These are phyloP conservation scores for Grosmannia clavigera DNA, from an alignment of 2,329 filamentous ascomycete species.

Conservation along the genomic window DNA sequence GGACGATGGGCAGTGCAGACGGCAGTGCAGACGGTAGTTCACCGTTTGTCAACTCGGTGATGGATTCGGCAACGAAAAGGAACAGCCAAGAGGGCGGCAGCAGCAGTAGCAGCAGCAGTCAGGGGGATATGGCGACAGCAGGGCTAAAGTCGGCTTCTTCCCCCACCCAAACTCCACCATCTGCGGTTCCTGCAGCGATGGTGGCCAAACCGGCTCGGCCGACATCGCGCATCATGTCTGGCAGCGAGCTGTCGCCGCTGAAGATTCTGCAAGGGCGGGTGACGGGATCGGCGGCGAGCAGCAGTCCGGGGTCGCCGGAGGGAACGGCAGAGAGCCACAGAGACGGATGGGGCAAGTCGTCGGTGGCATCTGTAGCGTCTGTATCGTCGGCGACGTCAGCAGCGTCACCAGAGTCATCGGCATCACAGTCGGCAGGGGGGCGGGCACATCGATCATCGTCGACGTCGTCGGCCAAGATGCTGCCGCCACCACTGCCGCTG, in stretches of 20 bases:
- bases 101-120: constrained; percentile 12
- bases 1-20: neutral
- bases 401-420: neutral
- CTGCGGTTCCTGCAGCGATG: constrained; percentile 24
- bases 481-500: constrained; percentile 19
- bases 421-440: neutral
- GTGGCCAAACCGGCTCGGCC: constrained; percentile 17
- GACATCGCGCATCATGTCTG: constrained; percentile 44
- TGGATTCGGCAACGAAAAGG: constrained; percentile 16
- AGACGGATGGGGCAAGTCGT: neutral
- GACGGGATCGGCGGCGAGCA: constrained; percentile 11
- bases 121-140: constrained; percentile 28
- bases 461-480: constrained; percentile 14
- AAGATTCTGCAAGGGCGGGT: constrained; percentile 33
- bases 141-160: neutral
- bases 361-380: neutral
- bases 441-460: neutral
- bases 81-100: neutral
- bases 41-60: constrained; percentile 19
- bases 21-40: constrained; percentile 16
- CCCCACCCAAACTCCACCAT: constrained; percentile 17
- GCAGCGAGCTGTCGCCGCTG: constrained; percentile 43
- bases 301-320: constrained; percentile 11
- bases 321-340: constrained; percentile 11
- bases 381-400: neutral